Conservation (phyloP, 73 alveolate genomes). For the Paramecium tetraurelia region DNA sequence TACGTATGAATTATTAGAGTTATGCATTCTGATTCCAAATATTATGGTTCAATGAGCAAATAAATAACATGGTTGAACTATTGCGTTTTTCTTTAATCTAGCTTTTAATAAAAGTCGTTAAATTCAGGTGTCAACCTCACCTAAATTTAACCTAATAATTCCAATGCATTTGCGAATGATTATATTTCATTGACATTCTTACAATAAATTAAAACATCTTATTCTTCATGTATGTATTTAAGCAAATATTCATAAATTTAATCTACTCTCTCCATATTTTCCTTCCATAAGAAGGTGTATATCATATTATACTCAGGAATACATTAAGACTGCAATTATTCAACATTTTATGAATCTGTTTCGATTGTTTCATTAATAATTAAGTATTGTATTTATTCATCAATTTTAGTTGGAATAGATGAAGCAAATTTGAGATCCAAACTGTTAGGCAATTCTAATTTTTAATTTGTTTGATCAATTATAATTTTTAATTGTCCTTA, state of each 20-base stretch:
- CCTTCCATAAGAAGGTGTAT: neutral
- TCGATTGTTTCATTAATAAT: neutral
- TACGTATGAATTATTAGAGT: slow-evolving; percentile 14
- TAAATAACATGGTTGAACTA: neutral
- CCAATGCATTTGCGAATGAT: neutral
- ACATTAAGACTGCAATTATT: neutral
- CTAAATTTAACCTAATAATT: neutral
- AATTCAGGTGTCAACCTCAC: neutral
- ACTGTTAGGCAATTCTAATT: neutral
- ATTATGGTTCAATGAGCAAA: neutral
- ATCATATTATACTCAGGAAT: neutral
- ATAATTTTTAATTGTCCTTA: neutral
- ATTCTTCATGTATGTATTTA: neutral
- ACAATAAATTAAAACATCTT: slow-evolving; percentile 39
- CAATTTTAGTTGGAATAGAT: neutral
- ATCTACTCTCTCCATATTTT: neutral
- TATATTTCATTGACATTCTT: neutral
- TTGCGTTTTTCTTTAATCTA: neutral
- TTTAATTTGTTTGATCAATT: neutral
- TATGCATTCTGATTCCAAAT: neutral
- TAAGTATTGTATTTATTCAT: neutral
- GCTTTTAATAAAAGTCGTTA: neutral
- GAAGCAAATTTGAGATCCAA: neutral
- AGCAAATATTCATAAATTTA: neutral
- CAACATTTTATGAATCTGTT: neutral